Conservation (phyloP, 2,329 filamentous ascomycete genomes). For the Rhynchosporium agropyri region DNA sequence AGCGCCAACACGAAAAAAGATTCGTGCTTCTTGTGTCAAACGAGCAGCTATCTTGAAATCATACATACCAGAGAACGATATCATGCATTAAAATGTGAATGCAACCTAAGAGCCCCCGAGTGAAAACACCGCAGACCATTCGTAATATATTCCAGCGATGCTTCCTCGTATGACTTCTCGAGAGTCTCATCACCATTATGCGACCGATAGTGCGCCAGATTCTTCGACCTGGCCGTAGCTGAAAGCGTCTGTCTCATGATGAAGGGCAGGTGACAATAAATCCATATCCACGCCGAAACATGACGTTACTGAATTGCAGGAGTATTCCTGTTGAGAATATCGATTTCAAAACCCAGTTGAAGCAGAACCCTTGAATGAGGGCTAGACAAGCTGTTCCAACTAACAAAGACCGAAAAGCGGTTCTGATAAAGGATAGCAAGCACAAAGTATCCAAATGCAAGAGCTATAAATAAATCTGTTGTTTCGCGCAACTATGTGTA, state of each 20-base stretch:
- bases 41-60: background rate
- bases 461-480: background rate
- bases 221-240: background rate
- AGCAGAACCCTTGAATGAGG: slow-evolving; percentile 1
- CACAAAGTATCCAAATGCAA: background rate
- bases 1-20: background rate
- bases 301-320: slow-evolving; percentile 1
- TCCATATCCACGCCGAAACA: background rate
- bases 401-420: background rate
- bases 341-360: slow-evolving; percentile 6
- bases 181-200: background rate
- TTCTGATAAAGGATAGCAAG: slow-evolving; percentile 5
- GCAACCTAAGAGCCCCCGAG: background rate
- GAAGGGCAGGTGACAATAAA: background rate
- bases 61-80: background rate
- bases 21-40: background rate
- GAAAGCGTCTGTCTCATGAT: slow-evolving; percentile 2
- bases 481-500: background rate
- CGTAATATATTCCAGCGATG: background rate
- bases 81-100: background rate
- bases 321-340: background rate
- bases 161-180: background rate
- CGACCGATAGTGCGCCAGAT: background rate
- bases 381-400: background rate
- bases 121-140: slow-evolving; percentile 4